A percentile compares a stretch with the other conserved stretches of the same genome.
Evolutionary conservation across 2,329 filamentous ascomycete species (phyloP).

Genomic region (Colletotrichum australisinense): DNA sequence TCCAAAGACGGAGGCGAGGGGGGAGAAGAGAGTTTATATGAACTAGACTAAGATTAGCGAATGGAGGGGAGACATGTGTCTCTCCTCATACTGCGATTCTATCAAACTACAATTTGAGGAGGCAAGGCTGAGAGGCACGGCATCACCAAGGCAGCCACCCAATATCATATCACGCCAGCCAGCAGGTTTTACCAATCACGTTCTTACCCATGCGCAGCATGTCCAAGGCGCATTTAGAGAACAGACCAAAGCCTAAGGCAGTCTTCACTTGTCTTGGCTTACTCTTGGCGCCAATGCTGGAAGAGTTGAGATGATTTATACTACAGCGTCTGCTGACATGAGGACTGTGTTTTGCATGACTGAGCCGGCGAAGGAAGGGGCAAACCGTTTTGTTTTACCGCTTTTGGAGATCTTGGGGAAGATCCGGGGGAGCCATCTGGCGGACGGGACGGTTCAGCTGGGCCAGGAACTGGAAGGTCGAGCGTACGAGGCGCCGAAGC

Average conservation of each 20-base stretch:
- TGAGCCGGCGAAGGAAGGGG: neutral
- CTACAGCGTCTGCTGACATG: neutral
- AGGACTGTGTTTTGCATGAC: neutral
- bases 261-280: neutral
- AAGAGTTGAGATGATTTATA: constrained; percentile 1
- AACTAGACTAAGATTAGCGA: neutral
- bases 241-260: neutral
- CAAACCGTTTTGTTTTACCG: neutral
- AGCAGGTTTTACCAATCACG: neutral
- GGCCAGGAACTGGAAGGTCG: neutral
- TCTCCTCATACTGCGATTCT: neutral
- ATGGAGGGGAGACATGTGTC: neutral
- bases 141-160: neutral
- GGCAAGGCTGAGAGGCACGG: neutral
- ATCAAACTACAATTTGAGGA: neutral
- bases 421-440: neutral
- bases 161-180: neutral
- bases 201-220: neutral
- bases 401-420: neutral
- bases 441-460: neutral
- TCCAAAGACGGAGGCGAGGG: neutral
- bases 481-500: neutral
- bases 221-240: neutral
- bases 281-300: constrained; percentile 1
- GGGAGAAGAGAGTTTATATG: neutral